Base-by-base conservation (phyloP, 176 grass and related monocot genomes). In the Poa annua region DNA sequence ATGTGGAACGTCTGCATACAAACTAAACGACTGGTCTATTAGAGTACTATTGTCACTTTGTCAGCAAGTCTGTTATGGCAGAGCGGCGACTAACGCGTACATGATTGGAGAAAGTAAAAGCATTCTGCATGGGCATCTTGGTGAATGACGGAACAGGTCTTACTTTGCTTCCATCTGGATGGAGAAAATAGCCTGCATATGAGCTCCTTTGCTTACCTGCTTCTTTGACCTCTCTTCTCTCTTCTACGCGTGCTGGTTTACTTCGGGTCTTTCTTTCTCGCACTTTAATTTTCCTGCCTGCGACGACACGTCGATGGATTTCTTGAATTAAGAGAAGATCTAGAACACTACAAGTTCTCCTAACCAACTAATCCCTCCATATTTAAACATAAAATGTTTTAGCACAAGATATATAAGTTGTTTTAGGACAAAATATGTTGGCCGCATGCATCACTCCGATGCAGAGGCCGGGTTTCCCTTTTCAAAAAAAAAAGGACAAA, bases 121-220 rank as follows among this genome's bases (percentile, higher is more conserved):
- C 11, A n/a, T 29, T 44, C 14, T 42, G 38, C 54, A 19, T 38
- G 42, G 70, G 3, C 22, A 6, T 5, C 21, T 19, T 51, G 56
- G 11, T 26, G 41, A 36, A 36, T 63, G 64, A 79, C 71, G 54
- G 32, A 63, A 19, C 56, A 83, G 13, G 81, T 86, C 83, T 64
- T 44, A 20, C 34, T 82, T 86, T 72, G 83, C 78, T 89, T 89
- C 86, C 57, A 48, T 21, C 25, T 74, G 48, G 81, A 78, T 20
- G 32, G 14, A 41, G 42, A 29, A 21, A 3, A 15, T 26, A 45
- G 68, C 32, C 1, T 0, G 36, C 29, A 39, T 39, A 29, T 6
- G 41, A 4, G 15, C 10, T 41, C 72, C 20, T 69, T 70, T 70
- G 63, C 86, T 78, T 79, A 45, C 71, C 77, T 75, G 59, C 85